phyloP scores from a whole-genome alignment of 345 rosid species.

The Zanthoxylum bungeanum region DNA sequence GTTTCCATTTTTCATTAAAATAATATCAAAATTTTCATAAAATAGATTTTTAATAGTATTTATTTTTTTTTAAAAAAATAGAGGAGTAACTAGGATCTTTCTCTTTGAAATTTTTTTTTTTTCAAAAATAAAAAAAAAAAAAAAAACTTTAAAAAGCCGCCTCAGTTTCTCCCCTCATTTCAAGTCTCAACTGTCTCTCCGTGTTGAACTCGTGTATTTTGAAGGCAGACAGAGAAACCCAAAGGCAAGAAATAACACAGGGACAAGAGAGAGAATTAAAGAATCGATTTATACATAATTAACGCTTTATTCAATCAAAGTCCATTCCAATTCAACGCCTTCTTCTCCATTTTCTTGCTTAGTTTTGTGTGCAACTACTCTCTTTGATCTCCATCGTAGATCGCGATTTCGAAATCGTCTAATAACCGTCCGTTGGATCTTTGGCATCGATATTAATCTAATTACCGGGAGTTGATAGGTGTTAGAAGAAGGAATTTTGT shows the following conservation, averaged over 20 bases:
- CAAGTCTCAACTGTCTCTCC: slow-evolving; percentile 59
- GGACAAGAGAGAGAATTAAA: not conserved
- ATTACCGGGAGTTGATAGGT: not conserved
- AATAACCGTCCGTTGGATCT: slow-evolving; percentile 8
- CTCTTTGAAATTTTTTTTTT: not conserved
- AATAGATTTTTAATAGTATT: too few relatives aligned
- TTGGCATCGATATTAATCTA: not conserved
- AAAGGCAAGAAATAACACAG: not conserved
- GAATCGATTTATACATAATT: slow-evolving; percentile 10
- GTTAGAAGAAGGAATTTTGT: not conserved
- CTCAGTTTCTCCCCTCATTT: not conserved
- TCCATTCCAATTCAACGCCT: not conserved
- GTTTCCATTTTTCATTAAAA: too few relatives aligned
- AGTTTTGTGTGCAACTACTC: not conserved
- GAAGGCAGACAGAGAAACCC: slow-evolving; percentile 21
- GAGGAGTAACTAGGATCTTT: slow-evolving; percentile 6
- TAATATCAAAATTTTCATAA: too few relatives aligned
- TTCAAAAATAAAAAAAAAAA: not conserved
- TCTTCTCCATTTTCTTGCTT: not conserved
- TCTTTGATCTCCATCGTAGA: slow-evolving; percentile 17
- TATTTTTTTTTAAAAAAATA: too few relatives aligned
- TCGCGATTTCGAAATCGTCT: slow-evolving; percentile 13
- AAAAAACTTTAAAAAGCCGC: not conserved
- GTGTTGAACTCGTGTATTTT: slow-evolving; percentile 55
- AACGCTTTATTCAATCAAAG: slow-evolving; percentile 9